phyloP scores from a whole-genome alignment of 768 basidiomycete genomes.

The Rhizopogon vesiculosus region DNA sequence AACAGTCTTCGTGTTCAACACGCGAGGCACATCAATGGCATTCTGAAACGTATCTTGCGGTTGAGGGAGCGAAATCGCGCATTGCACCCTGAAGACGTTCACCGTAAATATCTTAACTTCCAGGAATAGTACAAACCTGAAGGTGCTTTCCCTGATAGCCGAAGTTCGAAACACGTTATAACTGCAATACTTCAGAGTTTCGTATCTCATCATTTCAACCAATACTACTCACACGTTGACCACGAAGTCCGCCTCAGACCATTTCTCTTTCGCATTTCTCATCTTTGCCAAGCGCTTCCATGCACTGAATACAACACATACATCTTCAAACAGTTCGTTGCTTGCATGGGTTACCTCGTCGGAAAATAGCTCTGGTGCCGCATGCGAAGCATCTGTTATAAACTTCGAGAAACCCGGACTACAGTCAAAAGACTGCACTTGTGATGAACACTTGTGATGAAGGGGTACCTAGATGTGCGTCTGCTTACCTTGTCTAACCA shows the following conservation, averaged over 20 bases:
- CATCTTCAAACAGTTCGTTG: conserved; percentile 29
- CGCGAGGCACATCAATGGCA: conserved; percentile 24
- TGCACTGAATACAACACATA: conserved; percentile 37
- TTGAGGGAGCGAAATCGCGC: conserved; percentile 43
- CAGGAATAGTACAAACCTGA: conserved; percentile 30
- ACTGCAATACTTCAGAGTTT: conserved; percentile 17
- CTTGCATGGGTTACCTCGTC: conserved; percentile 13
- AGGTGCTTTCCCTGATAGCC: conserved; percentile 36
- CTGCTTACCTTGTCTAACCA: conserved; percentile 39
- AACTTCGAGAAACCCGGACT: conserved; percentile 9
- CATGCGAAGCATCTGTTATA: conserved; percentile 26
- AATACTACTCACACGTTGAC: conserved; percentile 43
- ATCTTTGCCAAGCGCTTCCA: conserved; percentile 42
- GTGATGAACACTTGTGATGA: background rate
- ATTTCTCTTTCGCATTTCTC: conserved; percentile 40
- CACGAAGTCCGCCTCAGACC: conserved; percentile 51
- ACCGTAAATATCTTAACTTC: background rate
- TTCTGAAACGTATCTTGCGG: conserved; percentile 27
- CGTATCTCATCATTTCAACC: background rate
- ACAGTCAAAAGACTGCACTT: background rate
- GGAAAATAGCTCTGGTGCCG: conserved; percentile 38
- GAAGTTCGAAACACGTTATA: conserved; percentile 47
- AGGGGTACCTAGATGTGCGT: background rate
- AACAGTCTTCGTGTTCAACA: conserved; percentile 42
- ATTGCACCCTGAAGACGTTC: conserved; percentile 37